Evolutionary conservation across 1,139 yeast species (phyloP), one percentile per base, ranked within the genome.

Genomic region (Candida tetrigidarum): DNA sequence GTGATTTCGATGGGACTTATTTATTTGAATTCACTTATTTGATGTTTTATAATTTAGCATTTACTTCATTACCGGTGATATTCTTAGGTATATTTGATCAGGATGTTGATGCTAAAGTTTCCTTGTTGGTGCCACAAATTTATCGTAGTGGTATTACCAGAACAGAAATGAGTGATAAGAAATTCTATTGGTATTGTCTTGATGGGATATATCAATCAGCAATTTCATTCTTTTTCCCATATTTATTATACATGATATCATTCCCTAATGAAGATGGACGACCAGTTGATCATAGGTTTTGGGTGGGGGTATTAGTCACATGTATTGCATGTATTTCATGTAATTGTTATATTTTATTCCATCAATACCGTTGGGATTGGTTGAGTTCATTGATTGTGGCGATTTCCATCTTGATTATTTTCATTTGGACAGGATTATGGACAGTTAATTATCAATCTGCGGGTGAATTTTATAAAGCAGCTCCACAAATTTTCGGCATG

Each of bases 321-420:
- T 76, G 88, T 25, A 86, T 92, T 54, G 80, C 96, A 3, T 89
- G 88, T 50, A 71, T 86, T 46, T 72, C 96, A 9, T 90, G 97
- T 67, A 89, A 93, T 63, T 55, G 82, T 11, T 92, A 86, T 68
- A 84, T 93, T 42, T 60, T 90, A 57, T 66, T 86, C 54, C 96
- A 91, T 62, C 96, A 90, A 66, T 83, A 83, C 61, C 78, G 96
- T 60, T 93, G 99, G 99, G 99, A 93, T 67, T 90, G 96, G 96
- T 69, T 90, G 45, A 81, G 92, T 4, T 56, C 76, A 15, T 60
- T 87, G 44, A 76, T 89, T 57, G 80, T 82, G 47, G 68, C 70
- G 8, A 59, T 92, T 36, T 87, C 96, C 6, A 78, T 83, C 46
- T 58, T 91, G 48, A 59, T 91, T 40, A 74, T 90, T 40, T 87